Evolutionary conservation across 306 rosid genomes (phyloP).

Genomic region (Cicer yamashitae): DNA sequence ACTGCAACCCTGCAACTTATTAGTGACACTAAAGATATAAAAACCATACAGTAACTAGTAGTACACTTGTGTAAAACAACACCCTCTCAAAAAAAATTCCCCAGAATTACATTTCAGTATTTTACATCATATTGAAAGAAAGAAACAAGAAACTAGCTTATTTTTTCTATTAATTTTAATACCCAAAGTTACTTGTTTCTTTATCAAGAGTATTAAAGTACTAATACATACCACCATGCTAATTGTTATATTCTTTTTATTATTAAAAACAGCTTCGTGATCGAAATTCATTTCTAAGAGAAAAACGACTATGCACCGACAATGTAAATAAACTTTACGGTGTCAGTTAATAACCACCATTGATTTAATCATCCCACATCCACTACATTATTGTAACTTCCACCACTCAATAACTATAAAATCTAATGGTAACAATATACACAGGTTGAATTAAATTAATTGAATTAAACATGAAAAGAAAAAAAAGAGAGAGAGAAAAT

Average conservation of each 20-base stretch:
- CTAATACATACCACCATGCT: background rate
- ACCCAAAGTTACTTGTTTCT: conserved; percentile 6
- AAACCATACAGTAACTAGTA: conserved; percentile 8
- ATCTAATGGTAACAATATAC: background rate
- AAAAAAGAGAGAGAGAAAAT: background rate
- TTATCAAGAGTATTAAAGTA: background rate
- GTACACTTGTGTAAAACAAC: conserved; percentile 12
- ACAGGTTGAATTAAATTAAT: background rate
- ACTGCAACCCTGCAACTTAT: conserved; percentile 53
- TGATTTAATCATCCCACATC: no score
- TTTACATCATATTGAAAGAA: background rate
- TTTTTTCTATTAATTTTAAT: background rate
- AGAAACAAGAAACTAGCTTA: background rate
- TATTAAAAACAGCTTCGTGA: background rate
- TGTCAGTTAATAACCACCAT: no score
- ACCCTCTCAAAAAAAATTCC: background rate
- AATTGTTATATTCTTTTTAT: background rate
- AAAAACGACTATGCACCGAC: no score
- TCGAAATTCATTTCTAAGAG: background rate
- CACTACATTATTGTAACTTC: no score
- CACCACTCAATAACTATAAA: no score
- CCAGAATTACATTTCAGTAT: background rate
- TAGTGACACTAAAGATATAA: conserved; percentile 34
- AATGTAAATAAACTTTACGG: no score
- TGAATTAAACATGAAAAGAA: background rate